These are phyloP conservation scores for Mortierella antarctica DNA, from an alignment of 192 early-diverging fungal genomes.

Conservation along the genomic window DNA sequence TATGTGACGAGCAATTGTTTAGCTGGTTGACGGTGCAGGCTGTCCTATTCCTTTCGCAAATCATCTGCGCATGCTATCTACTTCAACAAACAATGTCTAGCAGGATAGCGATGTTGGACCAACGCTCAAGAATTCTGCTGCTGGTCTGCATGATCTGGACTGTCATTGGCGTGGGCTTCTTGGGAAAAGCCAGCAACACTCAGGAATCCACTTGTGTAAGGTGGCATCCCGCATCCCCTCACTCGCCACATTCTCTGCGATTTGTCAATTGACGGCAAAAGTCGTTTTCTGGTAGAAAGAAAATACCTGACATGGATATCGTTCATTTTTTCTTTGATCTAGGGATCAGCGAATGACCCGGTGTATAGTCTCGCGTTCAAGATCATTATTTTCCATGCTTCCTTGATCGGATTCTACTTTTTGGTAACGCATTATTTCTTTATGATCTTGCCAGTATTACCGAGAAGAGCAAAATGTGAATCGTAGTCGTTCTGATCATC, in stretches of 20 bases:
- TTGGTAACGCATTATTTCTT: slow-evolving; percentile 15
- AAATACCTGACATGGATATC: not conserved
- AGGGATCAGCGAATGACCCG: slow-evolving; percentile 24
- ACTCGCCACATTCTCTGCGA: not conserved
- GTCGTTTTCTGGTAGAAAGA: not conserved
- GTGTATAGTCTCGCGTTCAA: slow-evolving; percentile 41
- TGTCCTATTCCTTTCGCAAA: slow-evolving; percentile 34
- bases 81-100: slow-evolving; percentile 43
- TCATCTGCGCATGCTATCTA: slow-evolving; percentile 25
- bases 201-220: slow-evolving; percentile 33
- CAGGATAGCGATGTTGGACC: slow-evolving; percentile 22
- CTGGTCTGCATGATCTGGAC: slow-evolving; percentile 48
- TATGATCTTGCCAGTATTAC: not conserved
- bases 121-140: slow-evolving; percentile 33
- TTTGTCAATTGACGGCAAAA: not conserved
- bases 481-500: not conserved
- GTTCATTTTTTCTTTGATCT: not conserved
- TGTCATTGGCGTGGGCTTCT: slow-evolving; percentile 44
- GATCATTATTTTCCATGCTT: slow-evolving; percentile 47
- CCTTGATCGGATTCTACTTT: slow-evolving; percentile 45
- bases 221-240: too few species aligned
- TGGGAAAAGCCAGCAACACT: slow-evolving; percentile 16
- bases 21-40: slow-evolving; percentile 51
- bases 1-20: slow-evolving; percentile 52
- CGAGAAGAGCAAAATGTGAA: not conserved